These are phyloP conservation scores for Naegleria fowleri DNA, from an alignment of 208 protist genomes.

Conservation along the genomic window DNA sequence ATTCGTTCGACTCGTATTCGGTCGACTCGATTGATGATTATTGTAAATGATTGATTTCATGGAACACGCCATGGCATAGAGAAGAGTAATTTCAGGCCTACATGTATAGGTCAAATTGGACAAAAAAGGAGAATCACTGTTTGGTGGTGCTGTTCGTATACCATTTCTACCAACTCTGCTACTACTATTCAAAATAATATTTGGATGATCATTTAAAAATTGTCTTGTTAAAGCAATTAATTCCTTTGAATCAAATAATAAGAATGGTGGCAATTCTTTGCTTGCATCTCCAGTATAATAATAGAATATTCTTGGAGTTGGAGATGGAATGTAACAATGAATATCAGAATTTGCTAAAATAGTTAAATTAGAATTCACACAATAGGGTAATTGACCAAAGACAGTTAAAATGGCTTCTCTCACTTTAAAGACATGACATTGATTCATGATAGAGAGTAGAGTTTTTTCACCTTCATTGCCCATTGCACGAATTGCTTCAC, in stretches of 20 bases:
- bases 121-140: too few relatives aligned
- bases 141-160: too few relatives aligned
- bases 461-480: slow-evolving; percentile 12
- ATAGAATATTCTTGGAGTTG: not conserved
- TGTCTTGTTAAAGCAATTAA: not conserved
- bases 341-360: not conserved
- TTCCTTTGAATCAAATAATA: slow-evolving; percentile 16
- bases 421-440: not conserved
- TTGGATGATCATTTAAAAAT: not conserved
- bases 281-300: not conserved
- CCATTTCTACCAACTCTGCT: too few relatives aligned
- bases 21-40: not conserved
- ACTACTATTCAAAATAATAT: not conserved
- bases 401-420: not conserved
- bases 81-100: not conserved
- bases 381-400: not conserved
- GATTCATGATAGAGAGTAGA: not conserved
- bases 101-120: too few relatives aligned
- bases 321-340: not conserved
- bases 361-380: not conserved
- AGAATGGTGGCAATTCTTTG: not conserved
- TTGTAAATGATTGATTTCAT: not conserved
- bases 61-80: not conserved
- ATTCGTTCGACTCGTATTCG: not conserved
- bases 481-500: not conserved